Percentiles rank a stretch among this genome's conserved stretches.
Evolutionary conservation across 495 filamentous ascomycete genomes (phyloP).

Genomic region (Astrothelium macrocarpum): DNA sequence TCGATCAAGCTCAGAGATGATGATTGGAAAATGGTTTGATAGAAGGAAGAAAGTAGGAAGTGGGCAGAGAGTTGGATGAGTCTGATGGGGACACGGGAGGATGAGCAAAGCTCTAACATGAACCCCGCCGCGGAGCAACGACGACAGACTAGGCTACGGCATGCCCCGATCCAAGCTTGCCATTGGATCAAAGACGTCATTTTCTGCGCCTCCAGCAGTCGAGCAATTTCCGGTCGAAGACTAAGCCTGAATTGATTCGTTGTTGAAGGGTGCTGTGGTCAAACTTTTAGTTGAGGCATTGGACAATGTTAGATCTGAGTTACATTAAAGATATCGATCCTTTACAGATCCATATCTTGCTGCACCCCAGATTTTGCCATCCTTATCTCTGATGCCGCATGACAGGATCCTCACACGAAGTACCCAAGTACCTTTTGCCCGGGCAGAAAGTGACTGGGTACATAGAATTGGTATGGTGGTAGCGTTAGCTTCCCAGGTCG

Average conservation of each 20-base stretch:
- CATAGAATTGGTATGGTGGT: neutral
- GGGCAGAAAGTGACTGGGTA: neutral
- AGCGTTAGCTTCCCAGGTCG: no score
- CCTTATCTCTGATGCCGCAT: neutral
- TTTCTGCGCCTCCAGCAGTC: neutral
- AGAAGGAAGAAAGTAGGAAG: neutral
- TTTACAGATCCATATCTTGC: neutral
- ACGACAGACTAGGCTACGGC: conserved; percentile 4
- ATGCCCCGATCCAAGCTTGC: conserved; percentile 6
- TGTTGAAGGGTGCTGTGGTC: neutral
- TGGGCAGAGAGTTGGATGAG: neutral
- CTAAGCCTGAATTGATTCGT: neutral
- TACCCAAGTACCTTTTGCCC: neutral
- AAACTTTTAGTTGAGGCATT: neutral
- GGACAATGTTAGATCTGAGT: neutral
- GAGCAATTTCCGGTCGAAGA: neutral
- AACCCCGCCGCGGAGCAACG: conserved; percentile 5
- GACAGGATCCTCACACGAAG: neutral
- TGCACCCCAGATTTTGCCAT: conserved; percentile 1
- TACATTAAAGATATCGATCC: neutral
- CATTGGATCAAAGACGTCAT: conserved; percentile 7
- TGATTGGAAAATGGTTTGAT: neutral
- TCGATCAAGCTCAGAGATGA: neutral
- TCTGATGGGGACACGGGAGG: neutral
- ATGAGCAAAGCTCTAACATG: conserved; percentile 6